Conservation (phyloP, 495 filamentous ascomycete genomes). For the Aspergillus steynii region DNA sequence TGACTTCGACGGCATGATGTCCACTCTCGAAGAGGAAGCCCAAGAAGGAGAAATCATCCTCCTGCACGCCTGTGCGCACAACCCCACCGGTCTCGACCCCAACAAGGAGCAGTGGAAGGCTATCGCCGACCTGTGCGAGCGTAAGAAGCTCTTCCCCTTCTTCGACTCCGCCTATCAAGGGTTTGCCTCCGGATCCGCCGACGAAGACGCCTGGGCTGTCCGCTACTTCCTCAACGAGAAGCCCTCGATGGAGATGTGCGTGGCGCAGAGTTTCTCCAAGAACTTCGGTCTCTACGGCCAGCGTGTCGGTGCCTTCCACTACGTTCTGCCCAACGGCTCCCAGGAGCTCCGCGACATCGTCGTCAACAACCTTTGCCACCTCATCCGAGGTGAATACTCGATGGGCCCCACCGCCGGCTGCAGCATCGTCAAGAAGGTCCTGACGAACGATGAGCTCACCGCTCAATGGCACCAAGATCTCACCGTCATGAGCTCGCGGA, state of each 20-base stretch:
- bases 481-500: conserved; percentile 52
- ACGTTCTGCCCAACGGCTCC: conserved; percentile 36
- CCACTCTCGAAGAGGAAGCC: conserved; percentile 43
- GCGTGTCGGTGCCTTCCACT: conserved; percentile 52
- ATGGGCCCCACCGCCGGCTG: conserved; percentile 51
- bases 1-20: conserved; percentile 49
- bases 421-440: conserved; percentile 50
- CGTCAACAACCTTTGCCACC: conserved; percentile 44
- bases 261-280: conserved; percentile 56
- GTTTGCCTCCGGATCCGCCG: conserved; percentile 54
- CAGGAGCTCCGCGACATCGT: conserved; percentile 38
- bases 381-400: conserved; percentile 51
- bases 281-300: conserved; percentile 58
- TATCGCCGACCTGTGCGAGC: conserved; percentile 51
- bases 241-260: conserved; percentile 50
- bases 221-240: conserved; percentile 54
- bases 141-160: conserved; percentile 54
- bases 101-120: conserved; percentile 54
- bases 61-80: conserved; percentile 57
- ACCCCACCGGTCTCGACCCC: conserved; percentile 56
- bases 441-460: conserved; percentile 39
- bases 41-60: conserved; percentile 46
- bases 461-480: conserved; percentile 52
- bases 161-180: conserved; percentile 60
- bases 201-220: conserved; percentile 56